phyloP scores from a whole-genome alignment of 495 filamentous ascomycete species.

The Articulospora tetracladia region DNA sequence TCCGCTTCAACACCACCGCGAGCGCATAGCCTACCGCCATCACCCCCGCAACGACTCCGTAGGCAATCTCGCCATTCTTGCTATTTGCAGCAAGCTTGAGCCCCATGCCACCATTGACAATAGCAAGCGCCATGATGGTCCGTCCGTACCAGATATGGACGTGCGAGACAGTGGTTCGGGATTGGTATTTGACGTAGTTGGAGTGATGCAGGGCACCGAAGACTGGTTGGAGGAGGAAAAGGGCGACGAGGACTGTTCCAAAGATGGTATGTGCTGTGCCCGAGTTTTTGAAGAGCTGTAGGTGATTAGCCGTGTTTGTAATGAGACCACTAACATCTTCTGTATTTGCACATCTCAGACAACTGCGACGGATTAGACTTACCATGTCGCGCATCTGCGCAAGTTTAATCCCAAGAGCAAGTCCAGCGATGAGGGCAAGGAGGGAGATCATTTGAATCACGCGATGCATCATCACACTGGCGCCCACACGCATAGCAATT shows the following conservation, averaged over 20 bases:
- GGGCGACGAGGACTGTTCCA: conserved; percentile 34
- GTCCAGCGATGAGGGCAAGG: conserved; percentile 51
- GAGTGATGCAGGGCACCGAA: conserved; percentile 63
- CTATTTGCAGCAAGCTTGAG: conserved; percentile 41
- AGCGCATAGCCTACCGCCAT: conserved; percentile 44
- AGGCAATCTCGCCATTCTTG: conserved; percentile 42
- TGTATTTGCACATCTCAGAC: too few species aligned
- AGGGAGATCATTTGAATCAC: conserved; percentile 54
- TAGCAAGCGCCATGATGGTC: conserved; percentile 53
- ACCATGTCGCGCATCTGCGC: conserved; percentile 30
- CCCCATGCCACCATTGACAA: conserved; percentile 70
- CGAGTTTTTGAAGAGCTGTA: conserved; percentile 23
- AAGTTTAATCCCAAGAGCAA: conserved; percentile 56
- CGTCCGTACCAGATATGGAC: conserved; percentile 71
- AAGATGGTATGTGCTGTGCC: conserved; percentile 39
- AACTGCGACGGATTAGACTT: conserved; percentile 15
- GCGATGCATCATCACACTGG: conserved; percentile 51
- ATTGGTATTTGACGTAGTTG: conserved; percentile 41
- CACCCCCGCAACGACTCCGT: conserved; percentile 54
- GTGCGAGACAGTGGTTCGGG: conserved; percentile 51
- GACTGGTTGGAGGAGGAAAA: conserved; percentile 61
- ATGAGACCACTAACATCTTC: too few species aligned
- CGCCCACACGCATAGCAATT: conserved; percentile 48
- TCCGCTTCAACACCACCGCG: conserved; percentile 26
- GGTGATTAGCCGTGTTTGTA: neutral